These are phyloP conservation scores for Russula earlei DNA, from an alignment of 768 basidiomycete species.

Conservation along the genomic window DNA sequence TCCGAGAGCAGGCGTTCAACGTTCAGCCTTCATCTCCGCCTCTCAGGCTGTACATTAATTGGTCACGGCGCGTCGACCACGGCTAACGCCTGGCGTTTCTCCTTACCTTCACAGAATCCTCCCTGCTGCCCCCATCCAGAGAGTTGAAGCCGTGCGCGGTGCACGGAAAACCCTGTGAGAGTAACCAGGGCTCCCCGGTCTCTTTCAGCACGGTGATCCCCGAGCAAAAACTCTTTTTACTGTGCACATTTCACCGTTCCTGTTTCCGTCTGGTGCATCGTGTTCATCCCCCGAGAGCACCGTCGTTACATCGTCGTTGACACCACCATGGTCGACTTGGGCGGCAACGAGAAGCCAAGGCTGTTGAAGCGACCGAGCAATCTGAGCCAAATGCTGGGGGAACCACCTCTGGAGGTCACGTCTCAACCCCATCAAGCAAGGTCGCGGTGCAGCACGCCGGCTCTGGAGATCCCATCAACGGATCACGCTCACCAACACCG, in stretches of 20 bases:
- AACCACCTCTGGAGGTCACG: slow-evolving; percentile 23
- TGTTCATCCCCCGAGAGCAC: background rate
- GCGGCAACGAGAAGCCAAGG: slow-evolving; percentile 30
- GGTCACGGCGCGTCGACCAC: background rate
- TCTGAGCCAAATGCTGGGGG: slow-evolving; percentile 36
- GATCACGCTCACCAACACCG: background rate
- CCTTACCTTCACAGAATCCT: background rate
- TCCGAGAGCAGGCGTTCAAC: background rate
- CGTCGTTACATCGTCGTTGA: slow-evolving; percentile 1
- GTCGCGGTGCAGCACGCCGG: background rate
- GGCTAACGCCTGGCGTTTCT: background rate
- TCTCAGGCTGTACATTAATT: background rate
- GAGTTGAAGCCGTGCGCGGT: too few relatives aligned
- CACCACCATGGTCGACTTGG: slow-evolving; percentile 29
- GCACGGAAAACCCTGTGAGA: background rate
- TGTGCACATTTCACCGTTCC: background rate
- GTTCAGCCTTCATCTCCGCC: background rate
- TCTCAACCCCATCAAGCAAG: slow-evolving; percentile 2
- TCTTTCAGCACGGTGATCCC: background rate
- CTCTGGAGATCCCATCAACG: background rate
- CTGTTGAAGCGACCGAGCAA: slow-evolving; percentile 36
- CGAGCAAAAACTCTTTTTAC: background rate
- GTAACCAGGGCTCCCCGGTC: background rate
- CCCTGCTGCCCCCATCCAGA: background rate
- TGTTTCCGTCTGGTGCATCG: background rate